phyloP scores from a whole-genome alignment of 2,329 filamentous ascomycete species.

The Escovopsis sp. region DNA sequence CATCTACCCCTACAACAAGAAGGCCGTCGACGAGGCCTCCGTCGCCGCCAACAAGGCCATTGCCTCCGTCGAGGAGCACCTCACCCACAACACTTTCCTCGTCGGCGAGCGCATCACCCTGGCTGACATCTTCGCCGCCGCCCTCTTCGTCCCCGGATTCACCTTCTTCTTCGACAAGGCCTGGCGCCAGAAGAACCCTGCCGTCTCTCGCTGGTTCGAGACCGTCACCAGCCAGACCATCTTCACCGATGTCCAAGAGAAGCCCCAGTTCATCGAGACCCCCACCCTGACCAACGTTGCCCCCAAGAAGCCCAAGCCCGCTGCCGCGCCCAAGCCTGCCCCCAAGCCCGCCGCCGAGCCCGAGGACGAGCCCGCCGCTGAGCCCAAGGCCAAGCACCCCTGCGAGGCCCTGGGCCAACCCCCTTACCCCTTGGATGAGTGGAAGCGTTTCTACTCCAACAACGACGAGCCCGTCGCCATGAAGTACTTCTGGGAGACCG shows the following conservation, averaged over 20 bases:
- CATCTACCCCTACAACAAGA: conserved; percentile 88
- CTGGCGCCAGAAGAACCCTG: conserved; percentile 72
- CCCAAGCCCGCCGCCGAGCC: conserved; percentile 7
- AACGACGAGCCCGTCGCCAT: conserved; percentile 71
- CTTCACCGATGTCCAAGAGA: conserved; percentile 65
- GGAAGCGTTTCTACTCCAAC: conserved; percentile 99
- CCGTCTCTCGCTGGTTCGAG: conserved; percentile 84
- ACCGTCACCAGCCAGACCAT: conserved; percentile 87
- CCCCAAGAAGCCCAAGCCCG: conserved; percentile 60
- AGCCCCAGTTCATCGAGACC: conserved; percentile 68
- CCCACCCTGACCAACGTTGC: conserved; percentile 53
- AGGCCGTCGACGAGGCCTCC: conserved; percentile 68
- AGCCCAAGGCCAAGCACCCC: conserved; percentile 93
- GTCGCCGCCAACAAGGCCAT: conserved; percentile 55
- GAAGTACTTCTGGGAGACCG: conserved; percentile 97
- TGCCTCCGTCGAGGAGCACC: conserved; percentile 67
- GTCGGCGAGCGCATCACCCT: conserved; percentile 96
- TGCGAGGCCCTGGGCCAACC: conserved; percentile 70
- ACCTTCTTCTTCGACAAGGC: conserved; percentile 86
- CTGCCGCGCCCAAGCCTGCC: conserved; percentile 23
- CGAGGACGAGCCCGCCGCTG: conserved; percentile 30
- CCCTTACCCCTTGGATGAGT: conserved; percentile 79
- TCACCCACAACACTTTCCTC: conserved; percentile 87
- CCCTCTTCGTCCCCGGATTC: conserved; percentile 75
- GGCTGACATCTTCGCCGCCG: conserved; percentile 75